Base-by-base conservation (phyloP, 1,284 basidiomycete genomes). In the Cutaneotrichosporon arboriforme region DNA sequence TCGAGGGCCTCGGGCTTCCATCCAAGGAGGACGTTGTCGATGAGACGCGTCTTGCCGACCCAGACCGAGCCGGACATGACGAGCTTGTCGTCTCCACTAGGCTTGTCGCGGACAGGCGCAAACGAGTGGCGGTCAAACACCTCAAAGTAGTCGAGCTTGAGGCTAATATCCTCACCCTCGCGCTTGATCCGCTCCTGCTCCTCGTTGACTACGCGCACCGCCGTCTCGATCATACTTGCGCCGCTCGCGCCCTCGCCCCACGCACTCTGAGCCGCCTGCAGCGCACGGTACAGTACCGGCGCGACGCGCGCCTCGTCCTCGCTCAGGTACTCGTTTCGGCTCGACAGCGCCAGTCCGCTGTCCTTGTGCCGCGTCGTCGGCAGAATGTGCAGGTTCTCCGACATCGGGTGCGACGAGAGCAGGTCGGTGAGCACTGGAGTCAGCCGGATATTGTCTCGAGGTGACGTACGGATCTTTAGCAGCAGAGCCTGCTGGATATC, bases 401-500 rank as follows among this genome's bases (percentile, higher is more conserved):
- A 76, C 10, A 81, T 77, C 0, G 90, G 94, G 66, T 90, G 81
- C 7, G 86, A 76, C 14, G 92, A 76, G 17, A 94, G 81, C 1
- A 97, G 80, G 71, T 98, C 94, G 31, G 80, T 77, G 47, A 83
- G 82, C 72, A 98, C 74, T 74, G 53, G 33, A 12, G 41, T 46
- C 34, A 46, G 45, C 12, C 10, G 26, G 15, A 15, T 14, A 37
- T 15, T n/a, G 34, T n/a, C 22, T 15, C 41, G 41, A 34, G 3
- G 22, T 10, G 20, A 63, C 73, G 42, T 36, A 76, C 75, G 80
- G n/a, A 87, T 84, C 41, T 87, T 85, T 20, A 98, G 80, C 18
- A 98, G 76, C 8, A 97, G 76, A 0, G 88, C 90, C 71, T 98
- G 94, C 70, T 98, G 94, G 52, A 98, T 97, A 69, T 98, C 94